Conservation (phyloP, 192 early-diverging fungal genomes). For the Allomyces macrogynus region DNA sequence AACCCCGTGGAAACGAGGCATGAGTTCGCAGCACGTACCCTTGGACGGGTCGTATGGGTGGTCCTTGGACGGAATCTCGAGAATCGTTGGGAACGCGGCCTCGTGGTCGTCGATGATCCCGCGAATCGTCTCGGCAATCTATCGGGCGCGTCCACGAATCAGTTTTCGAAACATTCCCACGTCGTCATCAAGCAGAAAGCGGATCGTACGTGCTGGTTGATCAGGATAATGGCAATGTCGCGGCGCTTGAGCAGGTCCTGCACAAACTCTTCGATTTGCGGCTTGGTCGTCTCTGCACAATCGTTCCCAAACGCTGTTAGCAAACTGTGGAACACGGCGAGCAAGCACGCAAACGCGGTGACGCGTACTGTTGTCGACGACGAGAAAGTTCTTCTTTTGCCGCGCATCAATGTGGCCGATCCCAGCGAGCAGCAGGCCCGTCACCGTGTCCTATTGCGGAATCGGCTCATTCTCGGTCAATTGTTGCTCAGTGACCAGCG, state of each 20-base stretch:
- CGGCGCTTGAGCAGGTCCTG: slow-evolving; percentile 70
- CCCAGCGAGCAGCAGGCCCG: slow-evolving; percentile 91
- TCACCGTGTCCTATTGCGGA: slow-evolving; percentile 50
- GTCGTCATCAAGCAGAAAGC: background rate
- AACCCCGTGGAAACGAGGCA: too few relatives aligned
- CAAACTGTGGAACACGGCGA: background rate
- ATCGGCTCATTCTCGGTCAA: background rate
- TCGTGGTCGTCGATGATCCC: slow-evolving; percentile 71
- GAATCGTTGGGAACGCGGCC: slow-evolving; percentile 84
- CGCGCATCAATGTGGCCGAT: slow-evolving; percentile 86
- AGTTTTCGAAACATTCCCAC: background rate
- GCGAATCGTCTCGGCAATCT: slow-evolving; percentile 87
- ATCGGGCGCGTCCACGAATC: slow-evolving; percentile 3
- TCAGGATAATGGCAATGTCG: slow-evolving; percentile 94
- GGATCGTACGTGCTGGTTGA: slow-evolving; percentile 77
- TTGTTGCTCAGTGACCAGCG: background rate
- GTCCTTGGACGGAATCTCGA: slow-evolving; percentile 98
- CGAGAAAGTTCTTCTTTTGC: slow-evolving; percentile 85
- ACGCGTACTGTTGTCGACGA: slow-evolving; percentile 72
- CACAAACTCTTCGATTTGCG: slow-evolving; percentile 59
- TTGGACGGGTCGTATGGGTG: slow-evolving; percentile 80
- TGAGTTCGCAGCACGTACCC: slow-evolving; percentile 3
- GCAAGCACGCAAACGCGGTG: background rate
- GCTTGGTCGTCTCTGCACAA: slow-evolving; percentile 42
- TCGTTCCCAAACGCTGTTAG: too few relatives aligned